phyloP scores from a whole-genome alignment of 768 basidiomycete genomes.

The Dacryopinax spathularia region DNA sequence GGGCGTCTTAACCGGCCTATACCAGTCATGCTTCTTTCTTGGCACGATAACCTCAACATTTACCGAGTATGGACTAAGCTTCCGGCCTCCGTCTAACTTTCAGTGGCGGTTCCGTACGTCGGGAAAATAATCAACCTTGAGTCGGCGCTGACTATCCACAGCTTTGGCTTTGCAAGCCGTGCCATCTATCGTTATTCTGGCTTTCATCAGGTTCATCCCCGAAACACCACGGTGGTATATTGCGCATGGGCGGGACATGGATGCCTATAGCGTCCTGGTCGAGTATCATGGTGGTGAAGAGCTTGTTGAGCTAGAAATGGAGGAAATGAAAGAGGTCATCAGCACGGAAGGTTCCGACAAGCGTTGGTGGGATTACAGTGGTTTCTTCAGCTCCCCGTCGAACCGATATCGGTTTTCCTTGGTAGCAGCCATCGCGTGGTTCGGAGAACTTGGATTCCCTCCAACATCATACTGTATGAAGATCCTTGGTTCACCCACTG shows the following conservation, averaged over 20 bases:
- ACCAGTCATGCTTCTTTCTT: slow-evolving; percentile 13
- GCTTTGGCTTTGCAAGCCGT: background rate
- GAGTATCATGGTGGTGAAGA: background rate
- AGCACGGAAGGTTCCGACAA: slow-evolving; percentile 15
- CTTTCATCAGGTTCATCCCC: background rate
- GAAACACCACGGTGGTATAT: background rate
- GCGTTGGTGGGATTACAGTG: background rate
- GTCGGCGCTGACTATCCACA: background rate
- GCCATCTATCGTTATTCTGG: background rate
- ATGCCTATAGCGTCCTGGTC: background rate
- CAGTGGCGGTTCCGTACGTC: background rate
- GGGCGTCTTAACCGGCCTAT: slow-evolving; percentile 13
- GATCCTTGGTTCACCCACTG: no score
- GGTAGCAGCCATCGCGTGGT: slow-evolving; percentile 13
- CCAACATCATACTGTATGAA: slow-evolving; percentile 21
- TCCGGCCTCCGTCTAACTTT: background rate
- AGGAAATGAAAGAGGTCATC: slow-evolving; percentile 19
- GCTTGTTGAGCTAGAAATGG: slow-evolving; percentile 16
- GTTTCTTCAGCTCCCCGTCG: slow-evolving; percentile 6
- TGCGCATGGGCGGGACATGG: background rate
- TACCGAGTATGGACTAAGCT: background rate
- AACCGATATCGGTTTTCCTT: slow-evolving; percentile 11
- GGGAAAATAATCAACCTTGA: background rate
- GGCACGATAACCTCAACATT: slow-evolving; percentile 1
- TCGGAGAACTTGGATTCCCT: slow-evolving; percentile 17